A percentile compares a stretch with the other conserved stretches of the same genome.
phyloP scores from a whole-genome alignment of 1,284 basidiomycete genomes.

The Inonotus hispidus region DNA sequence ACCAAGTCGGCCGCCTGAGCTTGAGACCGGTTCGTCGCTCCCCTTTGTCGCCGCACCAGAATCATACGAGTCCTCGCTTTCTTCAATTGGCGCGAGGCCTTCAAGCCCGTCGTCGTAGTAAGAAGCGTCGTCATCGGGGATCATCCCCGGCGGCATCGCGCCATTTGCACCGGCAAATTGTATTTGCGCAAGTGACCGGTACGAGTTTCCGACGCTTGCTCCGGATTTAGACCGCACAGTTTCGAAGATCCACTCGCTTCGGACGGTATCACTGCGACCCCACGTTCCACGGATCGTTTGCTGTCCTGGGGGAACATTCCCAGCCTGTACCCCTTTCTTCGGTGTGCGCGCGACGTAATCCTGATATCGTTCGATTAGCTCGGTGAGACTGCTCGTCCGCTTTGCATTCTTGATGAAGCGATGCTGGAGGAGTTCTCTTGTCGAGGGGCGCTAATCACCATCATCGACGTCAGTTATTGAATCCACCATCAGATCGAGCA shows the following conservation, averaged over 20 bases:
- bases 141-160: constrained; percentile 47
- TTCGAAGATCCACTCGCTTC: constrained; percentile 95
- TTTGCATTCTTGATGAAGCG: constrained; percentile 84
- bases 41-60: constrained; percentile 36
- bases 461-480: constrained; percentile 21
- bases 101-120: constrained; percentile 30
- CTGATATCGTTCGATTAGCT: constrained; percentile 82
- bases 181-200: constrained; percentile 14
- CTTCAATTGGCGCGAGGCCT: constrained; percentile 18
- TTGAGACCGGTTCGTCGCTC: constrained; percentile 43
- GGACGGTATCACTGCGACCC: constrained; percentile 67
- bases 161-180: constrained; percentile 1
- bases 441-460: constrained; percentile 68
- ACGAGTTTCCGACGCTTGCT: constrained; percentile 51
- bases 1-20: constrained; percentile 35
- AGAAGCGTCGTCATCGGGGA: constrained; percentile 38
- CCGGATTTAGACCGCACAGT: constrained; percentile 70
- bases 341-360: constrained; percentile 60
- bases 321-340: constrained; percentile 28
- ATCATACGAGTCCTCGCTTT: constrained; percentile 20
- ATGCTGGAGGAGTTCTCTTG: constrained; percentile 89
- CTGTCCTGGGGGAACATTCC: constrained; percentile 26
- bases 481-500: not conserved
- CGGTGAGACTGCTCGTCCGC: constrained; percentile 76
- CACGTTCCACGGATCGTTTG: constrained; percentile 55